These are phyloP conservation scores for Penicillium chermesinum DNA, from an alignment of 495 filamentous ascomycete genomes.

Conservation along the genomic window DNA sequence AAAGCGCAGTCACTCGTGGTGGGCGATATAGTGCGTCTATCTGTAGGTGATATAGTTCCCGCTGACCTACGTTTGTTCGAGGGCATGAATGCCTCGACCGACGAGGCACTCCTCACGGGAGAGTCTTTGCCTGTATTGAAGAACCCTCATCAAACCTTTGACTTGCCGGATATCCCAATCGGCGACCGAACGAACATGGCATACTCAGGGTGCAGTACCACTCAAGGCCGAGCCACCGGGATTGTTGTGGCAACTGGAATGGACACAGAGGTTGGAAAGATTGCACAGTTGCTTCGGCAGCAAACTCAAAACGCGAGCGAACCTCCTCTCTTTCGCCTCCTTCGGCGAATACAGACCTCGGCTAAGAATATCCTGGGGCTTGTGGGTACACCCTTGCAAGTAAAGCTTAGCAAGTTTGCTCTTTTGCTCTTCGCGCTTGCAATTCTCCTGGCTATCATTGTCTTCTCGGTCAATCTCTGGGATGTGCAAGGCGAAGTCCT, in stretches of 20 bases:
- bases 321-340: conserved; percentile 55
- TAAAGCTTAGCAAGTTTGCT: conserved; percentile 73
- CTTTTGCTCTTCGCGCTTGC: conserved; percentile 71
- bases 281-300: conserved; percentile 51
- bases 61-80: conserved; percentile 68
- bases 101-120: conserved; percentile 46
- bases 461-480: conserved; percentile 73
- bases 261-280: conserved; percentile 80
- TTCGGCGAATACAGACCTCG: conserved; percentile 54
- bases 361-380: conserved; percentile 61
- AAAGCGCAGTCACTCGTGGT: conserved; percentile 70
- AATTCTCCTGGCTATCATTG: conserved; percentile 69
- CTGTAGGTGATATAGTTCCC: conserved; percentile 65
- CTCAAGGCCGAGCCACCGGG: conserved; percentile 61
- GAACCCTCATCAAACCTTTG: conserved; percentile 61
- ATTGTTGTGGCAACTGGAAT: conserved; percentile 70
- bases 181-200: conserved; percentile 67
- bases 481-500: conserved; percentile 64
- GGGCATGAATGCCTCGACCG: conserved; percentile 70
- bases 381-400: conserved; percentile 76
- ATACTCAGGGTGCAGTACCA: conserved; percentile 64
- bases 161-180: conserved; percentile 48
- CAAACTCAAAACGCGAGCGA: conserved; percentile 60
- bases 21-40: conserved; percentile 72
- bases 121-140: conserved; percentile 67